Conservation (phyloP, 2,329 filamentous ascomycete species). For the Calcarisporium arbuscula region DNA sequence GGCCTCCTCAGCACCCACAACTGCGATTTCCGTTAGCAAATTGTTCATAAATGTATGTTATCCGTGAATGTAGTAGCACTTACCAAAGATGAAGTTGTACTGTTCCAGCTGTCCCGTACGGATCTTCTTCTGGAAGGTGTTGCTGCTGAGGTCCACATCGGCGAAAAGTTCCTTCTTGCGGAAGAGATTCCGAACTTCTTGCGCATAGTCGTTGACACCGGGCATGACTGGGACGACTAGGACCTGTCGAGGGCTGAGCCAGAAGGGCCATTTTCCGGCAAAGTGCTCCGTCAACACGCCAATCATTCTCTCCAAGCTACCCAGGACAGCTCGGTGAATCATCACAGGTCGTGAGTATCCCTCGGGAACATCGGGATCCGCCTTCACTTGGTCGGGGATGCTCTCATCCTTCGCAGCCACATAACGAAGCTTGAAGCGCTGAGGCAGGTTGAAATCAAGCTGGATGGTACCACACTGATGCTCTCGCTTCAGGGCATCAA, state of each 20-base stretch:
- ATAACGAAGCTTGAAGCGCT: conserved; percentile 34
- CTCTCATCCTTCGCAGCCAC: conserved; percentile 46
- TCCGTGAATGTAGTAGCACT: no score
- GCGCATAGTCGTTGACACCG: conserved; percentile 71
- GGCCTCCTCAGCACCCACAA: conserved; percentile 57
- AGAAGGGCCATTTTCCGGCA: conserved; percentile 84
- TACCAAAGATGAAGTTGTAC: conserved; percentile 79
- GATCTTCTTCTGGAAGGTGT: conserved; percentile 88
- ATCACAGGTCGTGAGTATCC: conserved; percentile 78
- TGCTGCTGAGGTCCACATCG: conserved; percentile 53
- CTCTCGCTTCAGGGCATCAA: conserved; percentile 73
- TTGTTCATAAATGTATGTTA: no score
- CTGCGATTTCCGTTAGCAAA: conserved; percentile 27
- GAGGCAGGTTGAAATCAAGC: conserved; percentile 75
- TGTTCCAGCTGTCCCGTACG: conserved; percentile 72
- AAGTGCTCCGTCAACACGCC: conserved; percentile 80
- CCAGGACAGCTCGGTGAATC: conserved; percentile 76
- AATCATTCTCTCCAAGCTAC: conserved; percentile 61
- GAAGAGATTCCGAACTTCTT: conserved; percentile 65
- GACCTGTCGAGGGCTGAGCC: conserved; percentile 78
- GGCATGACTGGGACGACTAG: conserved; percentile 57
- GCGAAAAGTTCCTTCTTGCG: conserved; percentile 62
- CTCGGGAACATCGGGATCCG: conserved; percentile 47
- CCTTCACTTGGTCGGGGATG: conserved; percentile 34
- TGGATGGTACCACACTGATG: conserved; percentile 69